Conservation (phyloP, 2,329 filamentous ascomycete genomes). For the Alternaria angustiovoidea region DNA sequence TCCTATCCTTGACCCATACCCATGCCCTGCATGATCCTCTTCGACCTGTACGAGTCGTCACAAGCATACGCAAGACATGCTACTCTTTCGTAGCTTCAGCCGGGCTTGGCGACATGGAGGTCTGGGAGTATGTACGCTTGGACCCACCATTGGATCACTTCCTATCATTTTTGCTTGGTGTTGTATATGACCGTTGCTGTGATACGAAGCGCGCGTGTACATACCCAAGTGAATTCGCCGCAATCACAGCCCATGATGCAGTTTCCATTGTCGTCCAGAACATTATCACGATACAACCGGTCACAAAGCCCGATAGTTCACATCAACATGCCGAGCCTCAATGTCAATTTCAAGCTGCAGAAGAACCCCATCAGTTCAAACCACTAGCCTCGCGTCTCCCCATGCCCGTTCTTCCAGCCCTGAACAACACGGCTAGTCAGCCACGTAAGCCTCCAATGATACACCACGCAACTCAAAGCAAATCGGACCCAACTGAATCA, state of each 20-base stretch:
- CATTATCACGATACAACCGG: too few relatives aligned
- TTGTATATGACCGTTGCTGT: background rate
- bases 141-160: background rate
- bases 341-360: too few relatives aligned
- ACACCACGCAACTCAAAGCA: background rate
- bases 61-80: conserved; percentile 21
- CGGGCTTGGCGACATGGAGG: conserved; percentile 11
- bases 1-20: background rate
- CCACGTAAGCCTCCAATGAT: conserved; percentile 1
- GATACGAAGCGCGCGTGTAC: too few relatives aligned
- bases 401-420: background rate
- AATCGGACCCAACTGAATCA: background rate
- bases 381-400: background rate
- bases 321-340: too few relatives aligned
- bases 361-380: background rate
- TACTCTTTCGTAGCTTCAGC: conserved; percentile 1
- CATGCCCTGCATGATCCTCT: background rate
- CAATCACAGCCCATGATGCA: too few relatives aligned
- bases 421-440: background rate
- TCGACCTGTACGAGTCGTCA: conserved; percentile 13
- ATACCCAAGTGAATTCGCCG: too few relatives aligned
- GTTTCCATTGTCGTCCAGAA: background rate
- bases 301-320: too few relatives aligned
- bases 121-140: background rate
- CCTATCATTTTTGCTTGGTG: background rate